phyloP scores from a whole-genome alignment of 305 asterid genomes.

The Fraxinus velutina region DNA sequence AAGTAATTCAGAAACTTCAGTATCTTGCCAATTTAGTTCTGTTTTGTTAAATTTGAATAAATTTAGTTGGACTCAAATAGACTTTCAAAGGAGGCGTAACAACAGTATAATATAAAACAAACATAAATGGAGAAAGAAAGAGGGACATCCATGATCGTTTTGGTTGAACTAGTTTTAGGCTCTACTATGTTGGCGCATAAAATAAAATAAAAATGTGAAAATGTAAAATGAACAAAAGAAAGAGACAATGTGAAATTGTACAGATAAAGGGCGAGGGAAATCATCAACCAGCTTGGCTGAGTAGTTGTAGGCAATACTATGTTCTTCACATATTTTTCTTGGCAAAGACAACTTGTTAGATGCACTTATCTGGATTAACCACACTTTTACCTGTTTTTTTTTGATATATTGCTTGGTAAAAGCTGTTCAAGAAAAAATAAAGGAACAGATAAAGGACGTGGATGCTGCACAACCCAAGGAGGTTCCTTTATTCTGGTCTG shows the following conservation, averaged over 20 bases:
- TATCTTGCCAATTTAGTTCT: not conserved
- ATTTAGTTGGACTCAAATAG: not conserved
- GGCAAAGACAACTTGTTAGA: not conserved
- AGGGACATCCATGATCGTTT: not conserved
- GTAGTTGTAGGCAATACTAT: not conserved
- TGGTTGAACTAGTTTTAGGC: not conserved
- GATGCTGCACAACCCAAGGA: slow-evolving; percentile 57
- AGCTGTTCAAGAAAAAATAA: slow-evolving; percentile 69
- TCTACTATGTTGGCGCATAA: not conserved
- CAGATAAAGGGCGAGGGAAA: not conserved
- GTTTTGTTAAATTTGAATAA: slow-evolving; percentile 9
- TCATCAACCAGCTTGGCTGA: not conserved
- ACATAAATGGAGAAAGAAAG: not conserved
- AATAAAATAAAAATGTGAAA: not conserved
- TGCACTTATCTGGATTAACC: not conserved
- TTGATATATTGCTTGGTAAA: slow-evolving; percentile 24
- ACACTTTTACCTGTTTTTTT: slow-evolving; percentile 6
- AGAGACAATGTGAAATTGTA: not conserved
- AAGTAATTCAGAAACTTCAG: not conserved
- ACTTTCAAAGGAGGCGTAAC: not conserved
- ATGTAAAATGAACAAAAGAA: slow-evolving; percentile 1
- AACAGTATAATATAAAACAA: not conserved
- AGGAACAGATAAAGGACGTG: slow-evolving; percentile 71
- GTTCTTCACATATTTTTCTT: not conserved
- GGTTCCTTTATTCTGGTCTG: slow-evolving; percentile 71